phyloP scores from a whole-genome alignment of 2,329 filamentous ascomycete species.

The Didymella lethalis region DNA sequence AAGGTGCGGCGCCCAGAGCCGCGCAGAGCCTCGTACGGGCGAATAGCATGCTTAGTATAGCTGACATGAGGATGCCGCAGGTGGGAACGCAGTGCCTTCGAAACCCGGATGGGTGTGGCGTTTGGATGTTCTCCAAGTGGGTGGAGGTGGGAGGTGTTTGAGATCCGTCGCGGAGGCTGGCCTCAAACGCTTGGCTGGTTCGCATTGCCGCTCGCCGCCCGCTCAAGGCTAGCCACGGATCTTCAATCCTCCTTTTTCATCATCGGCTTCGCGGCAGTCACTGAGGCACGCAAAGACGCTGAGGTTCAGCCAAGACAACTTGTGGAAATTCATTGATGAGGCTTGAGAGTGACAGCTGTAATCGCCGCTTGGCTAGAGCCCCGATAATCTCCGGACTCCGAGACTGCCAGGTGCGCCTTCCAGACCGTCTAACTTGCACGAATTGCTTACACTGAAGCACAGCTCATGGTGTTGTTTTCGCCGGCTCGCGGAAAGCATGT shows the following conservation, averaged over 20 bases:
- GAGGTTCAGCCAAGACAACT: slow-evolving; percentile 12
- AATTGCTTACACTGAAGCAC: neutral
- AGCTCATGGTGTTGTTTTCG: slow-evolving; percentile 1
- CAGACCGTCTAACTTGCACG: slow-evolving; percentile 1
- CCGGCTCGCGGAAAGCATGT: neutral
- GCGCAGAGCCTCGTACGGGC: slow-evolving; percentile 24
- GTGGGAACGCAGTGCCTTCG: slow-evolving; percentile 29
- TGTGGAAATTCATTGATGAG: slow-evolving; percentile 19
- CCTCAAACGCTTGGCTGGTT: slow-evolving; percentile 35
- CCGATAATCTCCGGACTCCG: slow-evolving; percentile 17
- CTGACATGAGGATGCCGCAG: slow-evolving; percentile 25
- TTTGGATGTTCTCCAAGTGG: slow-evolving; percentile 31
- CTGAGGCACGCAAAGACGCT: slow-evolving; percentile 10
- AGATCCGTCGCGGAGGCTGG: slow-evolving; percentile 36
- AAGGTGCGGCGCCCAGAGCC: slow-evolving; percentile 38
- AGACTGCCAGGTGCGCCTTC: slow-evolving; percentile 9
- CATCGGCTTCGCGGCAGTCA: slow-evolving; percentile 7
- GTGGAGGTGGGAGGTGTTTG: slow-evolving; percentile 37
- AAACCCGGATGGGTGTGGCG: slow-evolving; percentile 43
- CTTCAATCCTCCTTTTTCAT: slow-evolving; percentile 10
- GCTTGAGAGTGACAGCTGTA: slow-evolving; percentile 30
- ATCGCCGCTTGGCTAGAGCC: slow-evolving; percentile 15
- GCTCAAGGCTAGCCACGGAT: slow-evolving; percentile 13
- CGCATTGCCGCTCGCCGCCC: slow-evolving; percentile 29
- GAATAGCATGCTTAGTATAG: slow-evolving; percentile 34